Base-by-base conservation (phyloP, 192 early-diverging fungal species). In the Backusella mclennaniae region DNA sequence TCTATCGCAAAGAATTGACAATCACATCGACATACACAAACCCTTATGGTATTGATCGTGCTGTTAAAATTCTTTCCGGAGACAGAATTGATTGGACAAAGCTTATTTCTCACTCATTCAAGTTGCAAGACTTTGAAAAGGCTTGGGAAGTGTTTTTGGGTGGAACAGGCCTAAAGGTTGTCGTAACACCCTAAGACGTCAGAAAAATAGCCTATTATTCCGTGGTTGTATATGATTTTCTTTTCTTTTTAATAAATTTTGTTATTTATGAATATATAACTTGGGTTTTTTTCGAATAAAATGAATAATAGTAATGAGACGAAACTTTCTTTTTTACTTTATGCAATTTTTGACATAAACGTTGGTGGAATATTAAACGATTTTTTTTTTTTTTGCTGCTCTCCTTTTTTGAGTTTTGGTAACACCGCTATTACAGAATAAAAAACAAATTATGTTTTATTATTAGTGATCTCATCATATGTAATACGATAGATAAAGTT, bases 11-110 rank as follows among this genome's bases (percentile, higher is more conserved):
- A 21, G 86, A 87, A 73, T 78, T 87, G 26, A 86, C 85, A 12
- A 86, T 87, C n/a, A 79, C 79, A 56, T 85, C 85, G 8, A 83
- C 86, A 1, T 87, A 87, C 66, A 87, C 86, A 35, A 87, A 87
- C 49, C 83, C 83, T 11, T 86, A 73, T 73, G 84, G 83, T 66
- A 87, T 87, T 79, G 86, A 79, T 14, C 76, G 85, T 49, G 86
- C 86, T 19, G 78, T 87, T 39, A 86, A 85, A 46, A 81, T 87
- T 52, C 77, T 87, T 39, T 67, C 75, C 0, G 83, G 81, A 41
- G 68, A 59, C 12, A 82, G 84, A 71, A 69, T 84, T 21, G 49
- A 81, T 71, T 87, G 86, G 86, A 41, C 46, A 15, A 75, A 74
- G 33, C 77, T 87, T 19, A 80, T 87, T 69, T 73, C 86, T 1